Percentiles rank a stretch among this genome's conserved stretches.
Evolutionary conservation across 345 rosid genomes (phyloP).

Genomic region (Arabidopsis suecica): DNA sequence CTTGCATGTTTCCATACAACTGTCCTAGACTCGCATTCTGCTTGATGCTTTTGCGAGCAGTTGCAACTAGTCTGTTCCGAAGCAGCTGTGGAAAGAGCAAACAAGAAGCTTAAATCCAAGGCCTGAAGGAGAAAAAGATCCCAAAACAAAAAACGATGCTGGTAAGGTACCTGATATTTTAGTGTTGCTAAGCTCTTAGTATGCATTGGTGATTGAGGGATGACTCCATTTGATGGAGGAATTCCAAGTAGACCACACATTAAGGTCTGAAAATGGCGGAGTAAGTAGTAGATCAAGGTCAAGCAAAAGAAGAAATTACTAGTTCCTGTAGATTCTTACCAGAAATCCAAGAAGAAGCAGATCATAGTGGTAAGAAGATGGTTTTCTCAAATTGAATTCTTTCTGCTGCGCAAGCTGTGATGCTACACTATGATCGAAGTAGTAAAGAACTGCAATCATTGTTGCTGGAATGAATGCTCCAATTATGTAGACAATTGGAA

Average conservation of each 20-base stretch:
- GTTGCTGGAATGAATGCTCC: constrained; percentile 97
- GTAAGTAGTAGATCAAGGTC: background rate
- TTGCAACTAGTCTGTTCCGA: constrained; percentile 73
- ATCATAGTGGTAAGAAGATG: constrained; percentile 90
- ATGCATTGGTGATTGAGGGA: constrained; percentile 99
- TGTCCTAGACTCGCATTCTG: constrained; percentile 84
- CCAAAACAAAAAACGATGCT: constrained; percentile 14
- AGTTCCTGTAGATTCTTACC: constrained; percentile 49
- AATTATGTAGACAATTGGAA: constrained; percentile 79
- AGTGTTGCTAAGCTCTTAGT: constrained; percentile 93
- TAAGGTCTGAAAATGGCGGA: constrained; percentile 57
- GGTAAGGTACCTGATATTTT: constrained; percentile 91
- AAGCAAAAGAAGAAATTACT: background rate
- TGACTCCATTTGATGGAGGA: constrained; percentile 97
- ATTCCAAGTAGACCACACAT: constrained; percentile 93
- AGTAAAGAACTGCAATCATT: constrained; percentile 96
- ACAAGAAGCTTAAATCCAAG: constrained; percentile 5
- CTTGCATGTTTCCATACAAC: constrained; percentile 83
- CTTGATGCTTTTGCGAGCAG: constrained; percentile 66
- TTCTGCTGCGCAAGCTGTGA: constrained; percentile 96
- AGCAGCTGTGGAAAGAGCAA: constrained; percentile 61
- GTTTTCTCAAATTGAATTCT: constrained; percentile 93
- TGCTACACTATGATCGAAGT: constrained; percentile 97
- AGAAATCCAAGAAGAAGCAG: constrained; percentile 83
- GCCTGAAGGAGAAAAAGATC: background rate